Percentiles rank a stretch among this genome's conserved stretches.
Conservation (phyloP, 2,329 filamentous ascomycete genomes). For the Fusarium vanettenii region DNA sequence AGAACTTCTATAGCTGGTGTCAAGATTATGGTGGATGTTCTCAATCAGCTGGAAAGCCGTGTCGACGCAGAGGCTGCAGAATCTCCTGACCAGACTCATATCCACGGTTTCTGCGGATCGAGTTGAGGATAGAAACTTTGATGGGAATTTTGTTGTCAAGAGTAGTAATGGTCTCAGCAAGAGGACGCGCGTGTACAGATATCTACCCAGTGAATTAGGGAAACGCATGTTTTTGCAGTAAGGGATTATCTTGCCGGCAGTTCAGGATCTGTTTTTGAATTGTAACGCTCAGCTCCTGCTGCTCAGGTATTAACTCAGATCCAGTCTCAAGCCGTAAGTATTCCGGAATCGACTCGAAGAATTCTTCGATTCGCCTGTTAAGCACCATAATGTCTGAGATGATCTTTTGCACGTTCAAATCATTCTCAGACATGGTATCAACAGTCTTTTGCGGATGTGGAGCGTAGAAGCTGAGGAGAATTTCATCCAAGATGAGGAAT, state of each 20-base stretch:
- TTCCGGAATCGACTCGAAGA: background rate
- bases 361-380: background rate
- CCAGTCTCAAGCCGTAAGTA: background rate
- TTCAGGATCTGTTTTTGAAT: background rate
- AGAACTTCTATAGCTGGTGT: background rate
- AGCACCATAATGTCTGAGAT: background rate
- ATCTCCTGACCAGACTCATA: background rate
- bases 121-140: background rate
- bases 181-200: background rate
- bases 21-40: background rate
- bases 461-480: background rate
- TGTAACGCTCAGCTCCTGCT: background rate
- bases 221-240: fast-evolving
- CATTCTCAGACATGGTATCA: background rate
- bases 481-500: conserved; percentile 10
- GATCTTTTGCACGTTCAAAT: background rate
- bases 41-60: background rate
- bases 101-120: background rate
- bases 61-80: background rate
- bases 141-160: background rate
- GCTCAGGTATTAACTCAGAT: background rate
- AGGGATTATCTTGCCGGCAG: background rate
- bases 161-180: background rate
- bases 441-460: background rate
- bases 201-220: background rate